phyloP scores from a whole-genome alignment of 805 yeast species.

The Scheffersomyces stipitis region DNA sequence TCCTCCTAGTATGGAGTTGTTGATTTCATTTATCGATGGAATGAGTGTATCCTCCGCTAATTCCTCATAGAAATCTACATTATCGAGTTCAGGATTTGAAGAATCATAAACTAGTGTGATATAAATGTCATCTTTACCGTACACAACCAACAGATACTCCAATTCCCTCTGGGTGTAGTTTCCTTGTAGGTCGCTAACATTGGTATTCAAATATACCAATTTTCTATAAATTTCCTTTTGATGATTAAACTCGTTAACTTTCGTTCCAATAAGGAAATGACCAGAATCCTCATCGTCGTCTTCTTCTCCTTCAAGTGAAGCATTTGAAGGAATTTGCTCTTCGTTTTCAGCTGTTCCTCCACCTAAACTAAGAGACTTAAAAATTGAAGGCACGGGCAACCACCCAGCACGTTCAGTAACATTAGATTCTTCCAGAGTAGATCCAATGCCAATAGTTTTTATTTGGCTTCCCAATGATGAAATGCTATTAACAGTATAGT shows the following conservation, averaged over 20 bases:
- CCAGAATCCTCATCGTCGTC: slow-evolving; percentile 15
- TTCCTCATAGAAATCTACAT: slow-evolving; percentile 20
- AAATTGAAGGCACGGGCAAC: slow-evolving; percentile 10
- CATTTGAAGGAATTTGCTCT: background rate
- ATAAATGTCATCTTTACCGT: slow-evolving; percentile 18
- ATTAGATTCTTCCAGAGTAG: background rate
- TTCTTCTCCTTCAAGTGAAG: slow-evolving; percentile 4
- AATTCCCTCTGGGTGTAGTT: slow-evolving; percentile 5
- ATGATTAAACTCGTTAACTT: slow-evolving; percentile 2
- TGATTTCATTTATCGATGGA: slow-evolving; percentile 25
- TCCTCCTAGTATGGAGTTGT: slow-evolving; percentile 12
- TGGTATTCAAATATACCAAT: slow-evolving; percentile 23
- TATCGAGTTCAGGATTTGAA: slow-evolving; percentile 20
- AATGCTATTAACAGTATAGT: slow-evolving; percentile 34
- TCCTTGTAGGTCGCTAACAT: slow-evolving; percentile 4
- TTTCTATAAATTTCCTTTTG: slow-evolving; percentile 18
- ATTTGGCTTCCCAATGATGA: background rate
- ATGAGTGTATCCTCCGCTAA: slow-evolving; percentile 14
- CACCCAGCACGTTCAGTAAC: slow-evolving; percentile 2
- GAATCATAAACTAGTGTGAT: slow-evolving; percentile 33
- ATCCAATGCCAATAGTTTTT: background rate
- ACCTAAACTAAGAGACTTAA: slow-evolving; percentile 2
- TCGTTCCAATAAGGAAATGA: slow-evolving; percentile 25
- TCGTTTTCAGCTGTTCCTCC: slow-evolving; percentile 2
- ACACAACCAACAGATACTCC: slow-evolving; percentile 35